A percentile compares a stretch with the other conserved stretches of the same genome.
phyloP scores from a whole-genome alignment of 208 protist species.

The Acanthamoeba healyi region DNA sequence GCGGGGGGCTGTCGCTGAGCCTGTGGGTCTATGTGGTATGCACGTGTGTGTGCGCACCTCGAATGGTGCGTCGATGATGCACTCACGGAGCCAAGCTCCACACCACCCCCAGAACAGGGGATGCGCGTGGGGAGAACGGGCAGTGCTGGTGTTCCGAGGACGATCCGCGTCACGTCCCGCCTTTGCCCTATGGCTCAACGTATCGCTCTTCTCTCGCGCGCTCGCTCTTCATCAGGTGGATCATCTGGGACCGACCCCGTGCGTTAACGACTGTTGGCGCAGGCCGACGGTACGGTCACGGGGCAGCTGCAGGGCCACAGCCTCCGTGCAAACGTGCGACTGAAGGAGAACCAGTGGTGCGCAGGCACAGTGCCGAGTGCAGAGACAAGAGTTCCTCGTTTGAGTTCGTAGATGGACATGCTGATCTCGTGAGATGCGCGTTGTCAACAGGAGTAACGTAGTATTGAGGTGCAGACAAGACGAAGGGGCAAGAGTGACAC shows the following conservation, averaged over 20 bases:
- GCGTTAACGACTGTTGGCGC: not conserved
- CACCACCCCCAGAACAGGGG: not conserved
- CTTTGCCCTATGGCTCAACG: not conserved
- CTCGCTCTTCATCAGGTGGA: too few relatives aligned
- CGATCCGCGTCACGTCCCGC: not conserved
- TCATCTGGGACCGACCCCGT: too few relatives aligned
- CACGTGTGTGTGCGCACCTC: too few relatives aligned
- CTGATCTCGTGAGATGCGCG: too few relatives aligned
- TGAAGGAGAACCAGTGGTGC: not conserved
- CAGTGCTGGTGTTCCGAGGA: not conserved
- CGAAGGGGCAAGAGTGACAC: not conserved
- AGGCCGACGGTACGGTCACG: not conserved
- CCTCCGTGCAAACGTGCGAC: not conserved
- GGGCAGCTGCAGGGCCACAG: not conserved
- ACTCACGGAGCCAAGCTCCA: not conserved
- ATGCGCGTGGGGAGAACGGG: not conserved
- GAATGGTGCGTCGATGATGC: too few relatives aligned
- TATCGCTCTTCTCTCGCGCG: not conserved
- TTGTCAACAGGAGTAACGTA: not conserved
- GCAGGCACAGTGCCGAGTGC: too few relatives aligned
- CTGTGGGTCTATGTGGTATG: not conserved
- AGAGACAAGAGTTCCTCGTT: not conserved
- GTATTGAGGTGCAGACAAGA: not conserved
- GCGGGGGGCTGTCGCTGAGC: not conserved
- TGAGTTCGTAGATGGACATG: not conserved